Conservation (phyloP, 495 filamentous ascomycete species). For the Aspergillus mulundensis region DNA sequence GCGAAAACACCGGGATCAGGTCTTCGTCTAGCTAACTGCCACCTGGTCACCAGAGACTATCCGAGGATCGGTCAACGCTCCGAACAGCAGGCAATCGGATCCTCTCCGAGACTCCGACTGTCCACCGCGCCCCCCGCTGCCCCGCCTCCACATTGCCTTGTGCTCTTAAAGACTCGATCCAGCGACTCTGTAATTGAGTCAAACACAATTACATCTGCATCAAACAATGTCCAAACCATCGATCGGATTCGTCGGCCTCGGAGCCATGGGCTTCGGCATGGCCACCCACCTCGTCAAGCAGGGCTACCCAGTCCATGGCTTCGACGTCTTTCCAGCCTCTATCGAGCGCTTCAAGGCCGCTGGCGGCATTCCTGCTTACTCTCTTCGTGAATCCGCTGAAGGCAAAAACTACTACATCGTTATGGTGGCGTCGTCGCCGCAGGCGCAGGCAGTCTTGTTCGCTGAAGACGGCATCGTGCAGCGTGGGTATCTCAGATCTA, state of each 20-base stretch:
- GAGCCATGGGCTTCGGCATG: constrained; percentile 89
- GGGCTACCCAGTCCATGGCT: constrained; percentile 67
- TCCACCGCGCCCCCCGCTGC: no score
- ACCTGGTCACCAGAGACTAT: no score
- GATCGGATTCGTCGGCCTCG: constrained; percentile 76
- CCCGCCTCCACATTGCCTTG: no score
- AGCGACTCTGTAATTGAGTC: no score
- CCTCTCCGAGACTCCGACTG: no score
- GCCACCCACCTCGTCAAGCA: constrained; percentile 70
- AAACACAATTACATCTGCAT: not conserved
- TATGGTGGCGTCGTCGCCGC: constrained; percentile 76
- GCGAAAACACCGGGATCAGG: no score
- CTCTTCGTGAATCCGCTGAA: constrained; percentile 60
- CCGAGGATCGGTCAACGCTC: no score
- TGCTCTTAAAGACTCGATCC: no score
- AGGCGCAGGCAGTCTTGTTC: constrained; percentile 64
- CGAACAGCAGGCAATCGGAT: no score
- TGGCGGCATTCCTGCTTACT: constrained; percentile 58
- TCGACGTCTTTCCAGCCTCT: constrained; percentile 70
- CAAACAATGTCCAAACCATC: constrained; percentile 42
- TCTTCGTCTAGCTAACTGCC: no score
- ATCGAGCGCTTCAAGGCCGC: constrained; percentile 65
- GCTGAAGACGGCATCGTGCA: constrained; percentile 55
- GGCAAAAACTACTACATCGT: constrained; percentile 61
- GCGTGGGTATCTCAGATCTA: constrained; percentile 3